phyloP scores from a whole-genome alignment of 2,329 filamentous ascomycete species.

The Fusarium sp. region DNA sequence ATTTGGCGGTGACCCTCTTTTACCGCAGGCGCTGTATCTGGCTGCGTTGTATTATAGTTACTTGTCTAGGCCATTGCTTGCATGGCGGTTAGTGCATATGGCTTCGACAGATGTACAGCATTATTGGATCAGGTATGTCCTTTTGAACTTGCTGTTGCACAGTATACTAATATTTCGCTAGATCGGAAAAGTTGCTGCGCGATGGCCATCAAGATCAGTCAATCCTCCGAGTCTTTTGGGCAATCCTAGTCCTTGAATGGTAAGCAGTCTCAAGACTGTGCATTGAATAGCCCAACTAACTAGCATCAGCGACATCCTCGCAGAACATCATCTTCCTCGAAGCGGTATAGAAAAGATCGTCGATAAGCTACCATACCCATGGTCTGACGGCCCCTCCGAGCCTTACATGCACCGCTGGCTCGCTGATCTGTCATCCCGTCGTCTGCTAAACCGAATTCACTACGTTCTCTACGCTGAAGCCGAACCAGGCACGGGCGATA shows the following conservation, averaged over 20 bases:
- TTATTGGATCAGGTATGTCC: conserved; percentile 33
- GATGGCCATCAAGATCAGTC: conserved; percentile 31
- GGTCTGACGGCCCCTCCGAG: conserved; percentile 23
- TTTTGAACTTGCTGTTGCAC: accelerated
- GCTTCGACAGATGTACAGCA: conserved; percentile 37
- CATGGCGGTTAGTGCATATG: conserved; percentile 36
- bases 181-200: conserved; percentile 26
- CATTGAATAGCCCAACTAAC: not conserved
- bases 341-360: conserved; percentile 39
- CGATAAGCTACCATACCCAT: conserved; percentile 34
- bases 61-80: conserved; percentile 31
- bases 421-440: conserved; percentile 31
- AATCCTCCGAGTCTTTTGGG: conserved; percentile 34
- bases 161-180: not conserved
- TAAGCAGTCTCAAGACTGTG: accelerated
- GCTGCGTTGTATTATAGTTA: conserved; percentile 38
- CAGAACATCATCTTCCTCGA: conserved; percentile 35
- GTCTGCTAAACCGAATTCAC: conserved; percentile 32
- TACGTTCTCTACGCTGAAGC: conserved; percentile 35
- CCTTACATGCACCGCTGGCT: conserved; percentile 38
- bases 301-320: conserved; percentile 18
- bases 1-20: conserved; percentile 29
- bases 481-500: conserved; percentile 19
- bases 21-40: conserved; percentile 32
- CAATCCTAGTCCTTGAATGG: conserved; percentile 35